Evolutionary conservation across 352 stramenopile species (phyloP).

Genomic region (Peronospora destructor): DNA sequence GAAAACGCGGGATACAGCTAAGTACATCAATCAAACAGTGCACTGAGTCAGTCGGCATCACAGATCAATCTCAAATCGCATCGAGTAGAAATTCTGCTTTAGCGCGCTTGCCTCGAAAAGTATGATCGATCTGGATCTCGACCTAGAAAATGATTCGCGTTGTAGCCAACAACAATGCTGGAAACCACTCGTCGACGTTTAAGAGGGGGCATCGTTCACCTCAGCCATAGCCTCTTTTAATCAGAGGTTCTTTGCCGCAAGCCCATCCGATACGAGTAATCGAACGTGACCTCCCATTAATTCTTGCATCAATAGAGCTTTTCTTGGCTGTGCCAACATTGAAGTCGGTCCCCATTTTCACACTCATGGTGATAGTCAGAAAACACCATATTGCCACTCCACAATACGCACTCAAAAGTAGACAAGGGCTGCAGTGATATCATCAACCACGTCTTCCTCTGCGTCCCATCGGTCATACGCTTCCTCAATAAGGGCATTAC

Average conservation of each 20-base stretch:
- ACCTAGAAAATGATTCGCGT: background rate
- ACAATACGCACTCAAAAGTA: constrained; percentile 38
- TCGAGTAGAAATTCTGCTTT: constrained; percentile 17
- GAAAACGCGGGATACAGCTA: background rate
- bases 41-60: background rate
- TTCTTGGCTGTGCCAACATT: background rate
- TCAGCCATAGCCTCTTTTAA: background rate
- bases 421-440: constrained; percentile 66
- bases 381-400: too few species aligned
- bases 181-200: background rate
- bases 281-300: background rate
- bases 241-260: background rate
- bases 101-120: constrained; percentile 8
- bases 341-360: background rate
- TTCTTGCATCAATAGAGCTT: too few species aligned
- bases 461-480: constrained; percentile 66
- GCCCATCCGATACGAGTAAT: background rate
- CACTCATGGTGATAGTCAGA: background rate
- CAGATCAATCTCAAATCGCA: background rate
- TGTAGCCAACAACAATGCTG: background rate
- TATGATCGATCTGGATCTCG: constrained; percentile 5
- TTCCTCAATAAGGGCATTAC: constrained; percentile 59
- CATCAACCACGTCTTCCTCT: constrained; percentile 78
- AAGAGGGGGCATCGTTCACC: background rate
- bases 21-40: background rate